A percentile compares a stretch with the other conserved stretches of the same genome.
Conservation (phyloP, 2,329 filamentous ascomycete species). For the Torrubiella hemipterigena region DNA sequence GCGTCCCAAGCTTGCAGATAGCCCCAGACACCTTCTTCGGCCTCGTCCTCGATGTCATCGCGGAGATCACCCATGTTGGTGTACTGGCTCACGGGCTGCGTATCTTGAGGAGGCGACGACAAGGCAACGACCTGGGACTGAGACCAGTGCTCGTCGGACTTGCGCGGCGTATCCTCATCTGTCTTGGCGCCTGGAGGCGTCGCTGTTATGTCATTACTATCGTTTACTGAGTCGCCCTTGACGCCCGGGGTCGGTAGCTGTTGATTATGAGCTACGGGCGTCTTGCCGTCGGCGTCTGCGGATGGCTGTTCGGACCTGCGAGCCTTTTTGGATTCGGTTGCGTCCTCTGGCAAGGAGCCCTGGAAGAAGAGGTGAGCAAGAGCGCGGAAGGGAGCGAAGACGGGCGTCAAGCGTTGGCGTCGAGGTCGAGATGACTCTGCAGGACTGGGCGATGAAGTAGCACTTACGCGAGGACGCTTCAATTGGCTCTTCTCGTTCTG, state of each 20-base stretch:
- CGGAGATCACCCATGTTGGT: slow-evolving; percentile 59
- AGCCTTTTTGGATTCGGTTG: slow-evolving; percentile 67
- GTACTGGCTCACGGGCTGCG: slow-evolving; percentile 55
- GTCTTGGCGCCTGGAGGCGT: slow-evolving; percentile 53
- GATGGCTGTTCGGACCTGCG: slow-evolving; percentile 65
- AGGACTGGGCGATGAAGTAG: slow-evolving; percentile 7
- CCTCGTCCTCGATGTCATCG: slow-evolving; percentile 78
- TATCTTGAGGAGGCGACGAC: slow-evolving; percentile 53
- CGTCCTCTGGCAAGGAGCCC: slow-evolving; percentile 53
- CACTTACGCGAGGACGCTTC: slow-evolving; percentile 65
- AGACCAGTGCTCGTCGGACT: slow-evolving; percentile 33
- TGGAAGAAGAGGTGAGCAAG: too few relatives aligned
- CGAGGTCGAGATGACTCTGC: not conserved
- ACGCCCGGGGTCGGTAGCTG: slow-evolving; percentile 77
- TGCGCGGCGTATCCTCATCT: slow-evolving; percentile 41
- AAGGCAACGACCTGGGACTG: slow-evolving; percentile 31
- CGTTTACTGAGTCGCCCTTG: slow-evolving; percentile 40
- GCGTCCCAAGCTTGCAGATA: slow-evolving; percentile 77
- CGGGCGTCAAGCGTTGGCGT: not conserved
- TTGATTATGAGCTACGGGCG: slow-evolving; percentile 48
- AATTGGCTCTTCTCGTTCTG: slow-evolving; percentile 67
- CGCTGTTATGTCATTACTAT: slow-evolving; percentile 53
- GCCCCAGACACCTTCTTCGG: slow-evolving; percentile 82
- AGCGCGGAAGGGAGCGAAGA: too few relatives aligned
- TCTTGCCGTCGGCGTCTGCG: slow-evolving; percentile 38